Conservation (phyloP, 2,329 filamentous ascomycete genomes). For the Diaporthe capsici region DNA sequence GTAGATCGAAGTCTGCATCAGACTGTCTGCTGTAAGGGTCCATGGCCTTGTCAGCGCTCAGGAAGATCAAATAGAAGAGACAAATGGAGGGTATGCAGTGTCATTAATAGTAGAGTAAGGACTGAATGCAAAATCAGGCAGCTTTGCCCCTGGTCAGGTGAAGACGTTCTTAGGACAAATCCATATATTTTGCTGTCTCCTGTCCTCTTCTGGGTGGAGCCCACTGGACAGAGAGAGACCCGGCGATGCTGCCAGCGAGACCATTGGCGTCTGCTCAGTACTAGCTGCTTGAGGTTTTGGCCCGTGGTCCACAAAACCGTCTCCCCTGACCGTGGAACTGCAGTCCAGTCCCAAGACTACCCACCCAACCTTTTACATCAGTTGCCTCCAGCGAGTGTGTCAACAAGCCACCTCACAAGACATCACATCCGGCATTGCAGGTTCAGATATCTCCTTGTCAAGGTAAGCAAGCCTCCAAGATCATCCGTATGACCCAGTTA, state of each 20-base stretch:
- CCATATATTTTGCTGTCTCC: background rate
- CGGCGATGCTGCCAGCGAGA: background rate
- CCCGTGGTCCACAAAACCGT: background rate
- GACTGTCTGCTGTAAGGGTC: background rate
- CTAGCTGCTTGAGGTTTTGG: background rate
- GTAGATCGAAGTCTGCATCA: background rate
- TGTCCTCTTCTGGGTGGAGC: background rate
- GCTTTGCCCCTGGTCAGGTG: background rate
- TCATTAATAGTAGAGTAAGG: background rate
- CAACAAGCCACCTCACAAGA: background rate
- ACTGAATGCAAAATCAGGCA: background rate
- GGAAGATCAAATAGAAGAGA: background rate
- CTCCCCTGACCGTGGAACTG: background rate
- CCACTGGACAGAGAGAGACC: constrained; percentile 19
- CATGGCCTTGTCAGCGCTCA: background rate
- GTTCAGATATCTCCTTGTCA: background rate
- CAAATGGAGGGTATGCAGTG: background rate
- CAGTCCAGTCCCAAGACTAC: background rate
- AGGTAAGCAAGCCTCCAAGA: background rate
- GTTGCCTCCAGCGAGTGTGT: background rate
- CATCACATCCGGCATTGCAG: background rate
- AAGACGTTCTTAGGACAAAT: background rate
- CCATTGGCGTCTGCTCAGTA: background rate
- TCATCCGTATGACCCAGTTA: background rate
- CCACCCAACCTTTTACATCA: background rate